Base-by-base conservation (phyloP, 2,329 filamentous ascomycete genomes). In the Hypoxylon sp. region DNA sequence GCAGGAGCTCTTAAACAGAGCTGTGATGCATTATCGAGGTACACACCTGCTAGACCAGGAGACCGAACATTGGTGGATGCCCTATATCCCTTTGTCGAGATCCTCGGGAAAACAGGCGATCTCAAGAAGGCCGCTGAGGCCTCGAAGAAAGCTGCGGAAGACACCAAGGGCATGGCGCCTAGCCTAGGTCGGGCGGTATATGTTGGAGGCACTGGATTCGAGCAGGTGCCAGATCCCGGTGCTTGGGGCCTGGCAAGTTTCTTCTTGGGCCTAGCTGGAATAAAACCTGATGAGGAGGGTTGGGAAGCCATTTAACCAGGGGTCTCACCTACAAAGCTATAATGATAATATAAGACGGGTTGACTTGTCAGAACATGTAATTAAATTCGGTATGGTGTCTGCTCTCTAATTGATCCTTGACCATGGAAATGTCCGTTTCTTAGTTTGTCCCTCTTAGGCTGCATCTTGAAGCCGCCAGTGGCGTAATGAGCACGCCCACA, bases 11-110 rank as follows among this genome's bases (percentile, higher is more conserved):
- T 98, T 13, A 84, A 90, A 70, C 86, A 89, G 73, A 92, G 93
- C 58, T 88, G 91, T 69, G 84, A 90, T 19, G 89, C 91, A 1
- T 83, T 99, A 63, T 87, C 86, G 37, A 92, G 86, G 76, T 98
- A 98, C 80, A 99, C 96, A 1, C 94, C 95, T 0, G 96, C 96
- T 0, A 89, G 91, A 58, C 91, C 92, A 0, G 96, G 96, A 29
- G 96, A 99, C 78, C 87, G 96, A 55, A 99, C 96, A 0, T 83
- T 98, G 37, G 88, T 98, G 35, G 96, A 99, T 80, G 94, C 95
- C 1, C 84, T 99, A 54, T 88, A 92, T 69, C 96, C 96, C 1
- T 99, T 98, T 78, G 90, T 97, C 56, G 87, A 93, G 47, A 88
- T 86, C 2, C 85, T 98, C 2, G 84, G 81, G 5, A 80, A 86